These are phyloP conservation scores for Lyophyllum decastes DNA, from an alignment of 768 basidiomycete genomes.

Conservation along the genomic window DNA sequence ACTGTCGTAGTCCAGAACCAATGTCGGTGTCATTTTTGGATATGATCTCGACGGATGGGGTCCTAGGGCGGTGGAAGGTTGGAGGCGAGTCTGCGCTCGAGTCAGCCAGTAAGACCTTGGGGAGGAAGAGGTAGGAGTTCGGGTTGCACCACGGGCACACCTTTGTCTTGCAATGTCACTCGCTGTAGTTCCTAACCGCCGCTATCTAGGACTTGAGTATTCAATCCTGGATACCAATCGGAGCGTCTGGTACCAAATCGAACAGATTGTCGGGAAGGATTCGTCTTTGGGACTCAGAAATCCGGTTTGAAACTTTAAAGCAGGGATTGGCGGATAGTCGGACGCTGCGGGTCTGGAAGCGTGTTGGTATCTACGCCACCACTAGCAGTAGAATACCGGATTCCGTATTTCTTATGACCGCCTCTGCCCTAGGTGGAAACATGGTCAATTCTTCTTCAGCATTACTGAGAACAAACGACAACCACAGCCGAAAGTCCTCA, in stretches of 20 bases:
- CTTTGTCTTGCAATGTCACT: no score
- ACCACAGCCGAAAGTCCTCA: neutral
- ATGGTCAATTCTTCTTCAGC: neutral
- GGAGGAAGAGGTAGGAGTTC: no score
- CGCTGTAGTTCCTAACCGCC: no score
- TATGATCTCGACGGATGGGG: neutral
- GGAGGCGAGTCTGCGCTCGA: neutral
- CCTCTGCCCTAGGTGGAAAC: neutral
- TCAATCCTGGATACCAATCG: neutral
- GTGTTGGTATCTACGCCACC: neutral
- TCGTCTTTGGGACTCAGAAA: no score
- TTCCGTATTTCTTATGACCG: neutral
- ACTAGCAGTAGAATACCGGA: neutral
- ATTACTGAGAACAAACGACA: neutral
- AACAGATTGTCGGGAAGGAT: neutral
- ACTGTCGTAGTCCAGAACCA: no score
- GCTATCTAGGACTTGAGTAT: no score
- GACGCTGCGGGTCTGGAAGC: neutral
- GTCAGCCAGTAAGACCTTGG: no score
- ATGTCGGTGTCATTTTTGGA: neutral
- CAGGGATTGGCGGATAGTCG: neutral
- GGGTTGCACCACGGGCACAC: no score
- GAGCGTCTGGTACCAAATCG: neutral
- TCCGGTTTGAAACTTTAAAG: neutral
- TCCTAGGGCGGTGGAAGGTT: neutral